Percentiles rank a stretch among this genome's conserved stretches.
Conservation (phyloP, 768 basidiomycete species). For the Sarcomyxa edulis region DNA sequence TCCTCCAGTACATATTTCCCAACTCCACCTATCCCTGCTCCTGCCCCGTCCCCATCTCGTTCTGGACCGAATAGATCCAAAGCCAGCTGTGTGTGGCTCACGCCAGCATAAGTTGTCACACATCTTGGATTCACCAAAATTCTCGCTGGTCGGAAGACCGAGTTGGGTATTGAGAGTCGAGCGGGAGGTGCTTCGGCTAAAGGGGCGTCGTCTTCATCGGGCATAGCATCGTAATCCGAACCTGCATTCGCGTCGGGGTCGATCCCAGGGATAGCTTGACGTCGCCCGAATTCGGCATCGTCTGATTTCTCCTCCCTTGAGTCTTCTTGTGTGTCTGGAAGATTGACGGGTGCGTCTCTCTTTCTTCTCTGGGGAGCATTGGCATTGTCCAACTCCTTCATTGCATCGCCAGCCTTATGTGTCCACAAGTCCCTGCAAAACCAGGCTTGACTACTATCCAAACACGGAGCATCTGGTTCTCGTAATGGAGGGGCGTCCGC, state of each 20-base stretch:
- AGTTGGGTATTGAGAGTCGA: slow-evolving; percentile 74
- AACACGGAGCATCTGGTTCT: slow-evolving; percentile 77
- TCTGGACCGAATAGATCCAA: slow-evolving; percentile 81
- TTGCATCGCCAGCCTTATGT: slow-evolving; percentile 74
- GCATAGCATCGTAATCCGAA: slow-evolving; percentile 86
- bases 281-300: slow-evolving; percentile 7
- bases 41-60: slow-evolving; percentile 53
- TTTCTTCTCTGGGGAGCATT: slow-evolving; percentile 25
- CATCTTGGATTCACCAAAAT: slow-evolving; percentile 96
- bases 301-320: slow-evolving; percentile 14
- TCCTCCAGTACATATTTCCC: slow-evolving; percentile 86
- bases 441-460: slow-evolving; percentile 97
- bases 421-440: slow-evolving; percentile 98
- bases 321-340: slow-evolving; percentile 30
- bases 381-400: slow-evolving; percentile 48
- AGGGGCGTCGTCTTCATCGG: slow-evolving; percentile 44
- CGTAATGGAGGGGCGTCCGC: slow-evolving; percentile 52
- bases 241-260: slow-evolving; percentile 81
- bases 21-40: slow-evolving; percentile 23
- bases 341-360: slow-evolving; percentile 16
- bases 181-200: slow-evolving; percentile 27
- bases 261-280: slow-evolving; percentile 16
- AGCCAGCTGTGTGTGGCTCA: slow-evolving; percentile 94
- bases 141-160: slow-evolving; percentile 80
- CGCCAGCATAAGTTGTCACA: slow-evolving; percentile 97